Evolutionary conservation across 768 basidiomycete species (phyloP).

Genomic region (Suillus luteus): DNA sequence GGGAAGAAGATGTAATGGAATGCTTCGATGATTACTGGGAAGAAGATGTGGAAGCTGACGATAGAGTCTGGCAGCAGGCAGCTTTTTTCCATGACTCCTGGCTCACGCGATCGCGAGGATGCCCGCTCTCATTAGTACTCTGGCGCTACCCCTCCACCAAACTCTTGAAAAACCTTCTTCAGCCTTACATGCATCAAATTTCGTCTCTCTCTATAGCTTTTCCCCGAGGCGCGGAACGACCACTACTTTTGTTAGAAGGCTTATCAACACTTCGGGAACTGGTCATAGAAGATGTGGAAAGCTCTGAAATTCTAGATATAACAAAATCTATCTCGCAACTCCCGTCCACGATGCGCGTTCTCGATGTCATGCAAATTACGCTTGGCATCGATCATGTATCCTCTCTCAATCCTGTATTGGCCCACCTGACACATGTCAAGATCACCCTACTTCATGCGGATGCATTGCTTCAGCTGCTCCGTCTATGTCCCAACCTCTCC

Average conservation of each 20-base stretch:
- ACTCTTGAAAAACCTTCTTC: background rate
- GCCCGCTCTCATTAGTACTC: background rate
- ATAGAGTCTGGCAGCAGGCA: background rate
- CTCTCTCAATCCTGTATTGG: background rate
- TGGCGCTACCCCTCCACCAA: background rate
- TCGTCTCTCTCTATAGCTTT: background rate
- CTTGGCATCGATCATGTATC: too few relatives aligned
- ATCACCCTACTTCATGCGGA: too few relatives aligned
- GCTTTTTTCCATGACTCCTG: background rate
- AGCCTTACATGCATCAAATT: background rate
- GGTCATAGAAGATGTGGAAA: background rate
- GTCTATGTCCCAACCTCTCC: background rate
- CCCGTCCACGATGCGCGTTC: too few relatives aligned
- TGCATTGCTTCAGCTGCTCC: background rate
- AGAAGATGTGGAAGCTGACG: background rate
- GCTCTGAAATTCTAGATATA: too few relatives aligned
- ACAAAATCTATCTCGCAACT: too few relatives aligned
- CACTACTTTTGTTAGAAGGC: too few relatives aligned
- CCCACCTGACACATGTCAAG: background rate
- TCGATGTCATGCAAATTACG: too few relatives aligned
- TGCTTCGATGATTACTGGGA: too few relatives aligned
- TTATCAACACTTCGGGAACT: background rate
- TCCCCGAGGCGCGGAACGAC: too few relatives aligned
- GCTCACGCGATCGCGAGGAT: background rate
- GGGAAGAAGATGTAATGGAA: too few relatives aligned